These are phyloP conservation scores for Gossypium gossypioides DNA, from an alignment of 441 rosid genomes.

Conservation along the genomic window DNA sequence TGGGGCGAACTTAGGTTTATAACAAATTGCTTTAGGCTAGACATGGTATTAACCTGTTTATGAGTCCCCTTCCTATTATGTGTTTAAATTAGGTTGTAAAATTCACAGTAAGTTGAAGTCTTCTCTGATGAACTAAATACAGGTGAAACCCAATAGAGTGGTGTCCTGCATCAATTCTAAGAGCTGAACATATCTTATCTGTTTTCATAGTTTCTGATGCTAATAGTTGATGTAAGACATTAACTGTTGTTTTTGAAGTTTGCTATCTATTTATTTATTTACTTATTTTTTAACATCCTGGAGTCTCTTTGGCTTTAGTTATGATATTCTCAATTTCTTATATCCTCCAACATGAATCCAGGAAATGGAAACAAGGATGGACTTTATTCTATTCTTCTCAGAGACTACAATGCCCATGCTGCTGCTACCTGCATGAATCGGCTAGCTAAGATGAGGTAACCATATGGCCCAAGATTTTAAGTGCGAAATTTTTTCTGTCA, in stretches of 20 bases:
- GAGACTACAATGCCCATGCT: slow-evolving; percentile 88
- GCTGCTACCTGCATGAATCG: slow-evolving; percentile 97
- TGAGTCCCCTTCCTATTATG: neutral
- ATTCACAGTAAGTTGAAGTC: neutral
- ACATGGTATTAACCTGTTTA: neutral
- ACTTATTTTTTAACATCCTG: neutral
- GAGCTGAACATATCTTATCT: neutral
- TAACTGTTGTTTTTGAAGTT: neutral
- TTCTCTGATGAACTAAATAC: neutral
- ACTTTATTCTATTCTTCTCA: slow-evolving; percentile 78
- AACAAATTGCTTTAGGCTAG: slow-evolving; percentile 3
- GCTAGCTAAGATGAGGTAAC: slow-evolving; percentile 87
- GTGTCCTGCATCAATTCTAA: neutral
- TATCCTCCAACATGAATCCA: slow-evolving; percentile 22
- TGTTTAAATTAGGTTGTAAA: neutral
- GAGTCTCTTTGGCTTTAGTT: neutral
- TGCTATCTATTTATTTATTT: neutral
- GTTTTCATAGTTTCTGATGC: neutral
- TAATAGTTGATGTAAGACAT: neutral
- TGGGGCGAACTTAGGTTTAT: neutral
- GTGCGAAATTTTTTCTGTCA: neutral
- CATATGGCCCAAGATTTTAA: neutral
- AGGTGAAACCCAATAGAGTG: neutral
- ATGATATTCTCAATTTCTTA: slow-evolving; percentile 10
- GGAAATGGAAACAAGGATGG: slow-evolving; percentile 99